Conservation (phyloP, 1,139 yeast species). For the Suhomyces guaymorum region DNA sequence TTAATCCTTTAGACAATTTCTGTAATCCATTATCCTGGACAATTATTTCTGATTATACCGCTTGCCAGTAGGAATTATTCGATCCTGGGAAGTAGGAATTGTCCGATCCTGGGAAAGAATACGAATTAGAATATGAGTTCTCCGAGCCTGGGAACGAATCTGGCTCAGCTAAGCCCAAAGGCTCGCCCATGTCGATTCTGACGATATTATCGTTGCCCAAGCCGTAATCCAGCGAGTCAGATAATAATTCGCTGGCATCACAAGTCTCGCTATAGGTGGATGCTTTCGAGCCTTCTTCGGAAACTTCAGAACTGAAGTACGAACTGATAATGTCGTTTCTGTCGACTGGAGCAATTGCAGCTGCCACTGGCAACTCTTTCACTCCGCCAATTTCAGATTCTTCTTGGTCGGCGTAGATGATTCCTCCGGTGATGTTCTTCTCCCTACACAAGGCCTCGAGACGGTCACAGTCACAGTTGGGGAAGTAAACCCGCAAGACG, state of each 20-base stretch:
- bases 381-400: slow-evolving; percentile 3
- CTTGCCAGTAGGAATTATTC: no score
- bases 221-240: slow-evolving; percentile 23
- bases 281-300: no score
- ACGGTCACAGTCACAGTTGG: slow-evolving; percentile 54
- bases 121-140: no score
- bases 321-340: slow-evolving; percentile 29
- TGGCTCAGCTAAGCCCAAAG: no score
- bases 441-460: slow-evolving; percentile 53
- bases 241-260: slow-evolving; percentile 22
- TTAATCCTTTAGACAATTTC: no score
- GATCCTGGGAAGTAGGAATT: no score
- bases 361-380: no score
- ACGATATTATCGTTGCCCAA: slow-evolving; percentile 27
- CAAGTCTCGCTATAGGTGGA: slow-evolving; percentile 16
- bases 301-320: no score
- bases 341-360: slow-evolving; percentile 7
- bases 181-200: slow-evolving; percentile 19
- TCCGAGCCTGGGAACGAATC: no score
- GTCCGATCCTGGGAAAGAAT: no score
- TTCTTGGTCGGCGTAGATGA: slow-evolving; percentile 35
- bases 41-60: no score
- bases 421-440: slow-evolving; percentile 51
- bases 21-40: no score
- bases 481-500: slow-evolving; percentile 54